Base-by-base conservation (phyloP, 495 filamentous ascomycete genomes). In the Neurospora cerealis region DNA sequence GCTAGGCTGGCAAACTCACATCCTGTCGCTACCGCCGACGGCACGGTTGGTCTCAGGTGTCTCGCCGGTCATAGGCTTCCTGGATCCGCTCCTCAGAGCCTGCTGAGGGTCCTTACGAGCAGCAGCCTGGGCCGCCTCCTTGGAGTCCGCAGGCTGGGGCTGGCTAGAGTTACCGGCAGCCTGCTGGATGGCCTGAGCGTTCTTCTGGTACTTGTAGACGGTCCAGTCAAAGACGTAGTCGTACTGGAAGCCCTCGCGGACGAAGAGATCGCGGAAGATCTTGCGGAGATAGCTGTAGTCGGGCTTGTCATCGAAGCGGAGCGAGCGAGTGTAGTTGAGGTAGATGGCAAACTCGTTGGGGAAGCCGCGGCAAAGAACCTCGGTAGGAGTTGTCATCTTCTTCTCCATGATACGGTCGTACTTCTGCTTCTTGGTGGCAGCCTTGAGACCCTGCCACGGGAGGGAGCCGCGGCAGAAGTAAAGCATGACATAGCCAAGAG, bases 381-480 rank as follows among this genome's bases (percentile, higher is more conserved):
- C 96, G 77, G 96, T 99, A 21, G 96, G 96, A 7, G 96, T 99
- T 11, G 96, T 99, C 96, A 99, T 98, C 92, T 99, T 99, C 91
- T 99, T 99, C 88, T 99, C 96, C 96, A 98, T 99, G 85, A 99
- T 99, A 71, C 96, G 91, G 85, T 99, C 96, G 80, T 99, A 98
- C 85, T 98, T 99, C 87, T 99, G 96, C 91, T 99, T 98, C 90
- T 99, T 98, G 71, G 96, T 99, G 77, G 96, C 96, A 87, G 96
- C 96, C 90, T 99, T 99, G 69, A 99, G 88, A 46, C 96, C 96
- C 86, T 99, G 96, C 96, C 96, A 99, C 73, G 96, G 96, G 70
- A 99, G 94, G 72, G 95, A 97, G 69, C 96, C 96, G 81, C 96
- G 96, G 89, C 96, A 98, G 87, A 99, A 99, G 87, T 99, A 99